A percentile compares a stretch with the other conserved stretches of the same genome.
Evolutionary conservation across 495 filamentous ascomycete genomes (phyloP).

Genomic region (Thermothielavioides terrestris): DNA sequence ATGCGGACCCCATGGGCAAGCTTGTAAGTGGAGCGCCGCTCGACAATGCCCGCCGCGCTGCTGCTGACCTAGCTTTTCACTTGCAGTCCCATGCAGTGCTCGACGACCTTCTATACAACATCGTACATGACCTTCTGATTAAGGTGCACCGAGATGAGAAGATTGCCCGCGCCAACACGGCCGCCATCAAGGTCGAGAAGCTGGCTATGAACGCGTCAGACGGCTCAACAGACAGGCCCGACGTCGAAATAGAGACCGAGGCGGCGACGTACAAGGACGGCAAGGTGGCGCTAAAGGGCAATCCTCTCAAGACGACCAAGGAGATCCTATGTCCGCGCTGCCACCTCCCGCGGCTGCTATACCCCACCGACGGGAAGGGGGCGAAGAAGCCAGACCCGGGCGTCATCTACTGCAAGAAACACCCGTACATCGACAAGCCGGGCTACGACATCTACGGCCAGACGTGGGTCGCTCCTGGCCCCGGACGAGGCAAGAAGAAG

Average conservation of each 20-base stretch:
- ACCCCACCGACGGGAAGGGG: constrained; percentile 54
- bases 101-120: constrained; percentile 63
- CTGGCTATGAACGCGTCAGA: constrained; percentile 49
- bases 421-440: constrained; percentile 61
- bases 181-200: constrained; percentile 62
- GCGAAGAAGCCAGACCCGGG: constrained; percentile 52
- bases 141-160: constrained; percentile 69
- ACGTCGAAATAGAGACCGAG: constrained; percentile 55
- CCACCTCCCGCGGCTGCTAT: constrained; percentile 53
- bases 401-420: constrained; percentile 65
- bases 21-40: constrained; percentile 31
- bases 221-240: constrained; percentile 32
- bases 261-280: constrained; percentile 66
- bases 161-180: constrained; percentile 60
- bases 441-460: constrained; percentile 81
- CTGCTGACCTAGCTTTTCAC: not conserved
- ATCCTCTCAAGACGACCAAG: constrained; percentile 62
- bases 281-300: constrained; percentile 62
- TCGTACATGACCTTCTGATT: constrained; percentile 60
- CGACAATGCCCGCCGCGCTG: not conserved
- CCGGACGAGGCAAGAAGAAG: constrained; percentile 51
- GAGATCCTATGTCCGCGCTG: constrained; percentile 63
- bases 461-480: constrained; percentile 49
- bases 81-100: constrained; percentile 46
- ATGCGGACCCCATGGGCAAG: constrained; percentile 32